Evolutionary conservation across 148 eudicot genomes (phyloP), one percentile per base, ranked within the genome.

Genomic region (Chenopodium berlandieri): DNA sequence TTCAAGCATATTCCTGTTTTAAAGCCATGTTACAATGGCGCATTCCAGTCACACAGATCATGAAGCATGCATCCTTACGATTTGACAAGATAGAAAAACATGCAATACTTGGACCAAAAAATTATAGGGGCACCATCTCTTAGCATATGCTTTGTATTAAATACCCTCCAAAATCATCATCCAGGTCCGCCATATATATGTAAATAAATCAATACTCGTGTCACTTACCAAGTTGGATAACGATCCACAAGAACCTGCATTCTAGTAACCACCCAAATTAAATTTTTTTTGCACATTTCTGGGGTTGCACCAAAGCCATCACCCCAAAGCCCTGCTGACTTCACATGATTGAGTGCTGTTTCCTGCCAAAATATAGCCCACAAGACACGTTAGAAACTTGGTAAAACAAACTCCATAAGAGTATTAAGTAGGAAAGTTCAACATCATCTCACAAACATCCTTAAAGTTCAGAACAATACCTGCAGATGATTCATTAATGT

Each of bases 301-400:
- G 96, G 97, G n/a, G 99, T 97, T 70, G 98, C 85, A 79, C 99
- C 99, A 88, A 97, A 97, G 66, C 98, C 99, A 91, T 91, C 97
- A 86, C 87, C 95, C 54, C 91, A 80, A 10, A 97, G 90, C 34
- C 99, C 98, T 1, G 86, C 94, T 83, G 81, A 83, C 87, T 92
- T 97, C 46, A 90, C 98, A 80, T 97, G 99, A 86, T 97, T 97
- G 82, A 94, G 93, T 20, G 98, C 96, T 17, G 98, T 94, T 91
- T 97, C 99, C 98, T 97, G 91, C 80, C 80, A 58, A 83, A 81
- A 30, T 60, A 63, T 76, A 78, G 60, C 56, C 81, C 50, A 63
- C 47, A 56, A 82, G 47, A 71, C 23, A 46, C 10, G 3, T 46
- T n/a, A 13, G 32, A n/a, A 73, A 48, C 77, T 47, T 16, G 23